phyloP scores from a whole-genome alignment of 345 rosid genomes.

The Trapa bicornis region DNA sequence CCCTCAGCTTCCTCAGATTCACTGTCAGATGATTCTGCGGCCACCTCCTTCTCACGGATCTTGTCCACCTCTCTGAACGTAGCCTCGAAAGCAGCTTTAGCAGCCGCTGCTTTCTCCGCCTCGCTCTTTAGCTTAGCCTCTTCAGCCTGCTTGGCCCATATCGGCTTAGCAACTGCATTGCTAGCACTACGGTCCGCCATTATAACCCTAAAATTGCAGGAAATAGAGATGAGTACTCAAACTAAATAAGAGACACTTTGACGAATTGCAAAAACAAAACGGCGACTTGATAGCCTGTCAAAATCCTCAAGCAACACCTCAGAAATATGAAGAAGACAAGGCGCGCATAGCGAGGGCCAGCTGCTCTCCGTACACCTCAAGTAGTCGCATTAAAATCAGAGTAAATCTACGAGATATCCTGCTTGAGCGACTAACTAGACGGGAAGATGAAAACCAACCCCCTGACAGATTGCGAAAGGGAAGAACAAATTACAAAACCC shows the following conservation, averaged over 20 bases:
- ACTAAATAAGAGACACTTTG: background rate
- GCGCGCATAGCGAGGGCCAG: background rate
- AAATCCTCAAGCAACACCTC: background rate
- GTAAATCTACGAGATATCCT: background rate
- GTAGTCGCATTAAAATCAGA: background rate
- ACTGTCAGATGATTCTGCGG: constrained; percentile 39
- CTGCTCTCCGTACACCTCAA: background rate
- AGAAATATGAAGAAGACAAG: background rate
- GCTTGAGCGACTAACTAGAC: background rate
- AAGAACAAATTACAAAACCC: background rate
- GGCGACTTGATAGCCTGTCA: background rate
- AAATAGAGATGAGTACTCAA: background rate
- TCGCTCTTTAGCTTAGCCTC: constrained; percentile 84
- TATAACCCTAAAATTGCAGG: constrained; percentile 1
- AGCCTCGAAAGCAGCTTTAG: constrained; percentile 94
- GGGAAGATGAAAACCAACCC: background rate
- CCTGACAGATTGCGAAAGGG: background rate
- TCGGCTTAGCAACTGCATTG: constrained; percentile 37
- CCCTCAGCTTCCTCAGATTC: constrained; percentile 69
- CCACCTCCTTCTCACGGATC: constrained; percentile 25
- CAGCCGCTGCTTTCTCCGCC: constrained; percentile 87
- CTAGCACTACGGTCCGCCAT: constrained; percentile 42
- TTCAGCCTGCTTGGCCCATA: constrained; percentile 96
- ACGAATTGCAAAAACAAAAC: background rate
- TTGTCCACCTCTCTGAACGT: constrained; percentile 60